These are phyloP conservation scores for Lolium rigidum DNA, from an alignment of 176 grass and related monocot genomes.

Conservation along the genomic window DNA sequence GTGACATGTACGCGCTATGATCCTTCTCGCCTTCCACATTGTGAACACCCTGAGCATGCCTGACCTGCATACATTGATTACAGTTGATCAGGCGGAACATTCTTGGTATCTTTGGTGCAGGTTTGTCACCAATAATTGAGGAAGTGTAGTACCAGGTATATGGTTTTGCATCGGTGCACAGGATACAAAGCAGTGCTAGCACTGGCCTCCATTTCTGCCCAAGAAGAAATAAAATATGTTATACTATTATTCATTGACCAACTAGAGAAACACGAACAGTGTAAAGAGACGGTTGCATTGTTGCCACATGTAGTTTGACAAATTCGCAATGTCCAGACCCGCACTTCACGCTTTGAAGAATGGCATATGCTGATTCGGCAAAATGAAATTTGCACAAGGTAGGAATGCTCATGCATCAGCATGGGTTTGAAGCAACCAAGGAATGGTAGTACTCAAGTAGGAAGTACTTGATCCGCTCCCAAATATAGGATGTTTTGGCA, in stretches of 20 bases:
- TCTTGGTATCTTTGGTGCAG: neutral
- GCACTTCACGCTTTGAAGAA: neutral
- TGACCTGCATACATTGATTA: conserved; percentile 53
- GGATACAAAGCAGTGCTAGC: conserved; percentile 67
- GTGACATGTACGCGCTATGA: conserved; percentile 49
- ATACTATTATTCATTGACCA: neutral
- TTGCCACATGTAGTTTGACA: neutral
- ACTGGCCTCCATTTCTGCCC: conserved; percentile 44
- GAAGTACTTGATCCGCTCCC: neutral
- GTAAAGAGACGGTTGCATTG: neutral
- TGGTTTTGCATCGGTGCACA: conserved; percentile 81
- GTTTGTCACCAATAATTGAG: neutral
- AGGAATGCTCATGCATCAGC: neutral
- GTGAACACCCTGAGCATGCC: conserved; percentile 96
- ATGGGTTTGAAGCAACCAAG: neutral
- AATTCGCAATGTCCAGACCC: neutral
- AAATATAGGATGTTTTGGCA: no score
- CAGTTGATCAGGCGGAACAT: neutral
- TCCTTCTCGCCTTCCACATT: conserved; percentile 89
- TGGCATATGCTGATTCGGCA: neutral
- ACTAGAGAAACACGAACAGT: neutral
- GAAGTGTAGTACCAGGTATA: conserved; percentile 65
- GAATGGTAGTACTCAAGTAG: neutral
- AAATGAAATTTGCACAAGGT: neutral
- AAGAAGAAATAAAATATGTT: neutral